Evolutionary conservation across 805 yeast species (phyloP).

Genomic region (baker's yeast (Saccharomyces cerevisiae)): DNA sequence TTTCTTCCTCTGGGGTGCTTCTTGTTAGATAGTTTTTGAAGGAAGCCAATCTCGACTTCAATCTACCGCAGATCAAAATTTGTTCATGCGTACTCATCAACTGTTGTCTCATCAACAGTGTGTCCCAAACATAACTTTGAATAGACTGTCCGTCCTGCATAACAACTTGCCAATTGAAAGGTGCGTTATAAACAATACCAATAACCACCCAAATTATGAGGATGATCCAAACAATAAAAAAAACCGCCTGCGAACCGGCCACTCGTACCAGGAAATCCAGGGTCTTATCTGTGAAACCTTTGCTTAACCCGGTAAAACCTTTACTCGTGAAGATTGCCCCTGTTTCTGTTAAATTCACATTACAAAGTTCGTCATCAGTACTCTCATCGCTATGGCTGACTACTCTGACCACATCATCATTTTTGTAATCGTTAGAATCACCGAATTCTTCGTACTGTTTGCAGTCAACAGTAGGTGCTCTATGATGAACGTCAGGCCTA

Average conservation of each 20-base stretch:
- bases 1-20: background rate
- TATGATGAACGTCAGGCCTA: constrained; percentile 9
- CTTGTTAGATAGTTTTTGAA: constrained; percentile 13
- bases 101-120: constrained; percentile 36
- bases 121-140: constrained; percentile 35
- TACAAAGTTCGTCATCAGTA: constrained; percentile 7
- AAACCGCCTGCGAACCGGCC: constrained; percentile 25
- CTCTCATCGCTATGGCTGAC: constrained; percentile 12
- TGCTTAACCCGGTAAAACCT: constrained; percentile 24
- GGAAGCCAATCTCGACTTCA: constrained; percentile 27
- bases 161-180: constrained; percentile 34
- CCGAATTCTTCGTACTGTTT: background rate
- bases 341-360: constrained; percentile 9
- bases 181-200: constrained; percentile 26
- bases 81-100: constrained; percentile 25
- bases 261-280: constrained; percentile 21
- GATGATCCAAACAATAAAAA: constrained; percentile 23
- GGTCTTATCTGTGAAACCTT: constrained; percentile 15
- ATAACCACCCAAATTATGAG: constrained; percentile 24
- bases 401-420: constrained; percentile 4
- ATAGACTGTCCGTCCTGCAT: constrained; percentile 38
- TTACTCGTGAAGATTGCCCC: constrained; percentile 15
- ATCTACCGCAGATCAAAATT: constrained; percentile 18
- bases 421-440: constrained; percentile 1
- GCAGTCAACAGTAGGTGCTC: constrained; percentile 3